These are phyloP conservation scores for Yamadazyma atmosphaerica DNA, from an alignment of 1,139 yeast species.

Conservation along the genomic window DNA sequence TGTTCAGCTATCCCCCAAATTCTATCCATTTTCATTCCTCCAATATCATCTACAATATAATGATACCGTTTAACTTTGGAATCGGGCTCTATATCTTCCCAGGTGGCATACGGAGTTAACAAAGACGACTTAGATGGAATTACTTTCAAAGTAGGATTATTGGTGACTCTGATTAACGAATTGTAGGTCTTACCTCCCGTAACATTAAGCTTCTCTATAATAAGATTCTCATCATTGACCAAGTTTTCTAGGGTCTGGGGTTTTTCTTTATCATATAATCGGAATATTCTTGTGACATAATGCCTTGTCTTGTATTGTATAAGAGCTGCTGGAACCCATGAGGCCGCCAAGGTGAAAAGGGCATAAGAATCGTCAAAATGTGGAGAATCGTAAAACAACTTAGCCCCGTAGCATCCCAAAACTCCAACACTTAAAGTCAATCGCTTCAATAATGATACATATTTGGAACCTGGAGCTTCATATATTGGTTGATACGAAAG, in stretches of 20 bases:
- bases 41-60: constrained; percentile 71
- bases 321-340: constrained; percentile 40
- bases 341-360: constrained; percentile 35
- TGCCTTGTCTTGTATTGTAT: constrained; percentile 61
- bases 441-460: constrained; percentile 56
- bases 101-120: constrained; percentile 57
- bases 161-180: constrained; percentile 53
- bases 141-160: constrained; percentile 43
- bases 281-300: constrained; percentile 69
- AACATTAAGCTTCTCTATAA: constrained; percentile 66
- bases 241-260: constrained; percentile 69
- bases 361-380: constrained; percentile 59
- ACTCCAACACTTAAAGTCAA: constrained; percentile 55
- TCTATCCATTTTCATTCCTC: constrained; percentile 82
- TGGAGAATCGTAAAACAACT: constrained; percentile 55
- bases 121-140: constrained; percentile 23
- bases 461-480: constrained; percentile 55
- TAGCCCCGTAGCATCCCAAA: constrained; percentile 55
- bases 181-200: constrained; percentile 70
- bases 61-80: constrained; percentile 38
- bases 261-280: constrained; percentile 62
- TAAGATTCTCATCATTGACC: constrained; percentile 58
- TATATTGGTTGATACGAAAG: constrained; percentile 56
- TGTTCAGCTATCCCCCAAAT: constrained; percentile 78
- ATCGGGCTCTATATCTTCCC: constrained; percentile 45